Base-by-base conservation (phyloP, 1,284 basidiomycete species). In the Phaffia rhodozyma region DNA sequence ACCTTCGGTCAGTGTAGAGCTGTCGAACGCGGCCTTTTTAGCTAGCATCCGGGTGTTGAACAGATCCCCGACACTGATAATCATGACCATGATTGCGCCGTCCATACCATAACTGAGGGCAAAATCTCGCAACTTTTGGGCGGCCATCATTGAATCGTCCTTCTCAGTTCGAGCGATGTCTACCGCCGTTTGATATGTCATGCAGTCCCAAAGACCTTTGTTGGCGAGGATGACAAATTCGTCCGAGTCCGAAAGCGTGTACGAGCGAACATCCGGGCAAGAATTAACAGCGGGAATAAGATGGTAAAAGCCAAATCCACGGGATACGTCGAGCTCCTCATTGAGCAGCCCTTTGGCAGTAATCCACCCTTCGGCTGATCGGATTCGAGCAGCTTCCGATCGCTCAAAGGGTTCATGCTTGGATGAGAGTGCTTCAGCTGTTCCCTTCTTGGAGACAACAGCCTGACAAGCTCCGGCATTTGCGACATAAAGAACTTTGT, bases 161-260 rank as follows among this genome's bases (percentile, higher is more conserved):
- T 83, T 78, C 72, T 91, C 89, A 11, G 84, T 84, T 29, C 94
- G 83, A 1, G 92, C 94, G 67, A 98, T 93, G 72, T 98, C 94
- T 58, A 98, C 91, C 0, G 96, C 96, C 0, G 90, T 94, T 75
- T 97, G 93, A 74, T 90, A 91, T 9, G 90, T 88, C 68, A 97
- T 87, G 69, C 85, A 89, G 71, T 94, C 88, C 96, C 96, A 99
- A 48, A 98, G 76, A 0, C 89, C 90, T 2, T 85, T 83, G 73
- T 97, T 98, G 49, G 87, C 94, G 66, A 98, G 83, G 75, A 99
- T 96, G 71, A 98, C 83, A 73, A 98, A 97, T 75, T 99, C 96
- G 76, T 98, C 96, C 67, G 85, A 81, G 68, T 92, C 88, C 1
- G 84, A 82, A 43, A 98, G 78, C 66, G 85, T 79, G 68, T 88